Percentiles rank a stretch among this genome's conserved stretches.
These are phyloP conservation scores for Aureobasidium sp. DNA, from an alignment of 2,329 filamentous ascomycete genomes.

Conservation along the genomic window DNA sequence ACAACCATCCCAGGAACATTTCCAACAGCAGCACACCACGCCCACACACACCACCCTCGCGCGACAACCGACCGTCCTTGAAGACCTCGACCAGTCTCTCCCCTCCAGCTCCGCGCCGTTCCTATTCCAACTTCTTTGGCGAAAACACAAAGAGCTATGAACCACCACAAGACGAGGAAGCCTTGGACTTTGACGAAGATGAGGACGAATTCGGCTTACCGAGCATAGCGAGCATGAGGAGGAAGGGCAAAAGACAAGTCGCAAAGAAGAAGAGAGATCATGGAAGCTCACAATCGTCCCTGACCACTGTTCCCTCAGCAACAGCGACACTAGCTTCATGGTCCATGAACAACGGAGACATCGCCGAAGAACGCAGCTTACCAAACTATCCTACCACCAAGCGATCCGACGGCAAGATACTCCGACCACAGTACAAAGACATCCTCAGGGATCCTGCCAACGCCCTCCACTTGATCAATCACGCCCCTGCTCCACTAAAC, in stretches of 20 bases:
- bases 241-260: constrained; percentile 48
- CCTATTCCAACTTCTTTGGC: constrained; percentile 72
- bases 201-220: constrained; percentile 94
- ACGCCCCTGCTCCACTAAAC: constrained; percentile 63
- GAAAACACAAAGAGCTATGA: constrained; percentile 75
- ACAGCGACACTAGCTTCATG: constrained; percentile 23
- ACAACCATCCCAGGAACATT: not conserved
- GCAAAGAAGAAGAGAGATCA: constrained; percentile 37
- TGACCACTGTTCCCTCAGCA: constrained; percentile 7
- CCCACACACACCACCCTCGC: constrained; percentile 67
- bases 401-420: constrained; percentile 87
- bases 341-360: constrained; percentile 83
- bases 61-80: constrained; percentile 48
- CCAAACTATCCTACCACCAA: constrained; percentile 80
- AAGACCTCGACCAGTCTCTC: constrained; percentile 43
- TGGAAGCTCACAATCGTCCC: constrained; percentile 20
- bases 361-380: constrained; percentile 78
- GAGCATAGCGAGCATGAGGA: constrained; percentile 83
- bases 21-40: constrained; percentile 42
- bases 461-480: constrained; percentile 85
- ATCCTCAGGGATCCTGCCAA: constrained; percentile 82
- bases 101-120: constrained; percentile 53
- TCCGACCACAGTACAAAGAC: constrained; percentile 95
- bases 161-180: constrained; percentile 51
- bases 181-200: constrained; percentile 73